Conservation (phyloP, 441 rosid genomes). For the Sinapis alba region DNA sequence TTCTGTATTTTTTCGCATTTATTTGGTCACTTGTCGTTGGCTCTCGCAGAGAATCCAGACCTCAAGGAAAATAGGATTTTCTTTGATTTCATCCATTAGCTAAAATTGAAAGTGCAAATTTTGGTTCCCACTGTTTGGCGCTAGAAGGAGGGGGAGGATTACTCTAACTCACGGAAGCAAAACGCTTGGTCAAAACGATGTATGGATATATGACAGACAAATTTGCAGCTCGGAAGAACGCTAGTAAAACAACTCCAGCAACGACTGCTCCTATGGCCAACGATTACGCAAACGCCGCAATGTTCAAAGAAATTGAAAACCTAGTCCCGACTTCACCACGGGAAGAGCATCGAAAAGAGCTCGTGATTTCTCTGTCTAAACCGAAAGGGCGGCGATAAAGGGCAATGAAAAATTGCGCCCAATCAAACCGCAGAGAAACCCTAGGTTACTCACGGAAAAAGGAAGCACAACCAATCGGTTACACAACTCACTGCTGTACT, state of each 20-base stretch:
- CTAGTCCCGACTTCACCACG: background rate
- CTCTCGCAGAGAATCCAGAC: background rate
- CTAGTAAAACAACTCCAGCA: background rate
- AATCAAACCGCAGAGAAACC: too few species aligned
- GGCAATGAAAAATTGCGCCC: too few species aligned
- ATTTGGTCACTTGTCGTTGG: background rate
- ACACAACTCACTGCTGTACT: too few species aligned
- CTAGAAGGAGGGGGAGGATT: background rate
- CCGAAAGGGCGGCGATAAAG: background rate
- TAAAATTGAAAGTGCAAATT: background rate
- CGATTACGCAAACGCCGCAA: background rate
- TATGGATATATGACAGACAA: background rate
- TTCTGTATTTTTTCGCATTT: background rate
- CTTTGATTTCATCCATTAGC: background rate
- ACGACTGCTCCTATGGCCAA: background rate
- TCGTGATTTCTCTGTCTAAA: background rate
- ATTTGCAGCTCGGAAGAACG: background rate
- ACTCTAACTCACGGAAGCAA: background rate
- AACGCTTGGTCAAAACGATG: too few species aligned
- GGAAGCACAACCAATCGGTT: too few species aligned
- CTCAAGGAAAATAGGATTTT: background rate
- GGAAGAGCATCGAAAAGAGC: background rate
- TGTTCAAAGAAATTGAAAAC: background rate
- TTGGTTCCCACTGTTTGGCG: background rate
- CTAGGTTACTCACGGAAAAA: too few species aligned